Evolutionary conservation across 345 rosid species (phyloP), one percentile per base, ranked within the genome.

Genomic region (Cardamine resedifolia): DNA sequence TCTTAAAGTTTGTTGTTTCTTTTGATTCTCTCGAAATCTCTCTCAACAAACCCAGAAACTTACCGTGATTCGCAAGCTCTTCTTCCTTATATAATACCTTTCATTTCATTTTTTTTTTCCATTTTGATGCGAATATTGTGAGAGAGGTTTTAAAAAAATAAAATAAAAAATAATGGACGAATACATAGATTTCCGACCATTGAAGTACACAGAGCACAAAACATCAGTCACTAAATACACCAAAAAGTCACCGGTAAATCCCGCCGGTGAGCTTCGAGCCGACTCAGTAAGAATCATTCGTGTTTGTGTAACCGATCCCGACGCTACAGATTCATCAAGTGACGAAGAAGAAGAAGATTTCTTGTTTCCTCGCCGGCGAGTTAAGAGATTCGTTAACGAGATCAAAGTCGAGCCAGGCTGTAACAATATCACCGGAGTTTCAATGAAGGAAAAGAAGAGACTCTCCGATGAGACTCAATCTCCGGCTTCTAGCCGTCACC

Each of bases 301-400:
- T 60, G 74, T 95, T 44, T 83, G 80, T 4, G 68, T 85, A 0
- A 86, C 85, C 2, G 99, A 95, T 71, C 86, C 83, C 0, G 85
- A 91, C 31, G 99, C 99, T 7, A 95, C 99, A 0, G 99, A 95
- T 70, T 91, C 99, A 18, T 91, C 96, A 64, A 86, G 96, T 61
- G 99, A 91, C 4, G 97, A 91, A 28, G 97, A 87, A 11, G 86
- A 57, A 3, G 82, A 65, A 3, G 81, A 77, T 33, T 60, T 79
- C 26, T 52, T 50, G 49, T 71, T 77, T 15, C 77, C 77, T 71
- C 81, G 90, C 5, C 86, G 71, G 16, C 66, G 97, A 30, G 90
- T 91, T 28, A 95, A 86, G 68, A 79, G 89, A 11, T 95, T 80
- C 55, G 79, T 95, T 3, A 83, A 79, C 59, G 99, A 91, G 82